Evolutionary conservation across 371 early-diverging fungal genomes (phyloP).

Genomic region (Phascolomyces articulosus): DNA sequence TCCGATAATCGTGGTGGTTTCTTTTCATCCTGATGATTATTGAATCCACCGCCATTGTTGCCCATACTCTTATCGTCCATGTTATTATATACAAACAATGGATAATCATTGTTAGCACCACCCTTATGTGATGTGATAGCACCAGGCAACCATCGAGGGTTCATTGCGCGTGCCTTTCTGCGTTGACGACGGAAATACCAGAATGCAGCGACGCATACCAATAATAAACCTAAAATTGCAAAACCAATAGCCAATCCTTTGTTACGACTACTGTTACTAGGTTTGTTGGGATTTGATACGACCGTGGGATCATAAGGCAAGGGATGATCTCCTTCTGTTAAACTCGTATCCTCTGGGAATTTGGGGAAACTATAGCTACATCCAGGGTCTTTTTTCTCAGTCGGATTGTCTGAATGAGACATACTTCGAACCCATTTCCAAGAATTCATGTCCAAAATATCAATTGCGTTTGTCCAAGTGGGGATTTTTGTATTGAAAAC

Average conservation of each 20-base stretch:
- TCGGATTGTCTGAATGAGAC: constrained; percentile 5
- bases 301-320: constrained; percentile 21
- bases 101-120: constrained; percentile 32
- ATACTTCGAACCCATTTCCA: constrained; percentile 44
- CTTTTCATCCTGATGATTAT: constrained; percentile 17
- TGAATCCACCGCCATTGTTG: neutral
- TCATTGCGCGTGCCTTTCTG: constrained; percentile 23
- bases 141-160: constrained; percentile 47
- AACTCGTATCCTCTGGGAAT: neutral
- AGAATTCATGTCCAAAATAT: constrained; percentile 35
- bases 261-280: constrained; percentile 19
- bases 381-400: neutral
- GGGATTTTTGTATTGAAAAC: neutral
- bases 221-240: constrained; percentile 15
- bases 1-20: neutral
- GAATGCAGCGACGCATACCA: constrained; percentile 10
- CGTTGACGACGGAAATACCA: constrained; percentile 23
- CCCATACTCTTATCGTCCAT: constrained; percentile 21
- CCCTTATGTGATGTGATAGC: constrained; percentile 22
- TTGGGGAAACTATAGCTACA: constrained; percentile 29
- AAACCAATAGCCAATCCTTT: constrained; percentile 40
- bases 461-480: constrained; percentile 24
- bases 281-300: constrained; percentile 16
- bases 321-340: constrained; percentile 8
- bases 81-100: constrained; percentile 39